Conservation (phyloP, 805 yeast genomes). For the Metschnikowia bowlesiae region DNA sequence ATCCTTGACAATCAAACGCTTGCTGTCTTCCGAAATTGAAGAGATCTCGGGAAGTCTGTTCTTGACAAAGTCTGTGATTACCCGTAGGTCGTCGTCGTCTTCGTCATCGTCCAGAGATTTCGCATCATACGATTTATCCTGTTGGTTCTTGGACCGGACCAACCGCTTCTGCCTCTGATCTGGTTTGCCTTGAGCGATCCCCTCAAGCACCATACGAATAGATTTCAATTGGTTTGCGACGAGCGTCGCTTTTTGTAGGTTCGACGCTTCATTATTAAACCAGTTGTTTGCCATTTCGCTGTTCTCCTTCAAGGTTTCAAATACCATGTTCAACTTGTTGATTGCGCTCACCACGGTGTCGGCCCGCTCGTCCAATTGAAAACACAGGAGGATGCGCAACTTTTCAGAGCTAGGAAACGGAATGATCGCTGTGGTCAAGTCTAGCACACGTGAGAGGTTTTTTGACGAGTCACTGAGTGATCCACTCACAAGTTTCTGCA, state of each 20-base stretch:
- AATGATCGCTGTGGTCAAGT: slow-evolving; percentile 46
- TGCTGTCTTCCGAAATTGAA: slow-evolving; percentile 34
- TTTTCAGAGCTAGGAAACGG: slow-evolving; percentile 47
- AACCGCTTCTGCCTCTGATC: slow-evolving; percentile 5
- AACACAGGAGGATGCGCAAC: slow-evolving; percentile 31
- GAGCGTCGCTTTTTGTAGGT: slow-evolving; percentile 48
- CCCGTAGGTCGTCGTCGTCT: slow-evolving; percentile 40
- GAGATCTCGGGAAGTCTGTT: slow-evolving; percentile 33
- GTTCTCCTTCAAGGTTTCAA: slow-evolving; percentile 30
- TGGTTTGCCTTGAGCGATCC: slow-evolving; percentile 21
- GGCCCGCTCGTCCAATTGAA: slow-evolving; percentile 32
- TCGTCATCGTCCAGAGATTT: slow-evolving; percentile 31
- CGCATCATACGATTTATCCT: neutral
- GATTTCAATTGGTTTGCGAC: slow-evolving; percentile 54
- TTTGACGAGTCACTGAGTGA: slow-evolving; percentile 2
- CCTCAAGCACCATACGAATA: slow-evolving; percentile 46
- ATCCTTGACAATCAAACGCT: slow-evolving; percentile 43
- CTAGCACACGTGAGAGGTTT: slow-evolving; percentile 33
- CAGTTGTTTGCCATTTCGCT: slow-evolving; percentile 37
- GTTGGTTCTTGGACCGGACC: slow-evolving; percentile 2
- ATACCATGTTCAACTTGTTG: slow-evolving; percentile 33
- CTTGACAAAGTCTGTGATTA: slow-evolving; percentile 34
- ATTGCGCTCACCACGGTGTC: slow-evolving; percentile 28
- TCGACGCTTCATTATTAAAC: slow-evolving; percentile 48
- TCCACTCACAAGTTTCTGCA: slow-evolving; percentile 26